A percentile compares a stretch with the other conserved stretches of the same genome.
These are phyloP conservation scores for Blastobotrys peoriensis DNA, from an alignment of 805 yeast species.

Conservation along the genomic window DNA sequence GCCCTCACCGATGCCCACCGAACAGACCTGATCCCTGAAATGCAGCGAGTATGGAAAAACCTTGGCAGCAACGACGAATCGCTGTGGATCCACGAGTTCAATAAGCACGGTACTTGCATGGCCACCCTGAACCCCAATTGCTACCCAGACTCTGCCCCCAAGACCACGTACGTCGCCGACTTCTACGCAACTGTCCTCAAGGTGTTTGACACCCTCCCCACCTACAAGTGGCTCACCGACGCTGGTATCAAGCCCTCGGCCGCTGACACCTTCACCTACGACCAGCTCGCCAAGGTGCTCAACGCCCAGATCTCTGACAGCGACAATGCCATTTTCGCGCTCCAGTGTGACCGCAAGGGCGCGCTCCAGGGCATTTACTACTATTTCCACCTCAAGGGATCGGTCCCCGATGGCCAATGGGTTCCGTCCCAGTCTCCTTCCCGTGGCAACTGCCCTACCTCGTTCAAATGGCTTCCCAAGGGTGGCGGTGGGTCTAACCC, in stretches of 20 bases:
- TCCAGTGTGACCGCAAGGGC: conserved; percentile 49
- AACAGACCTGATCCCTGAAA: conserved; percentile 45
- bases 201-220: conserved; percentile 54
- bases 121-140: conserved; percentile 70
- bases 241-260: conserved; percentile 69
- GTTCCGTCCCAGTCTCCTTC: conserved; percentile 30
- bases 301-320: conserved; percentile 41
- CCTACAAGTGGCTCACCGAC: conserved; percentile 56
- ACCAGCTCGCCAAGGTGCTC: conserved; percentile 32
- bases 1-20: conserved; percentile 40
- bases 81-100: conserved; percentile 87
- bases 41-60: conserved; percentile 68
- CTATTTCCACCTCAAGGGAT: conserved; percentile 68
- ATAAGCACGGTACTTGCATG: conserved; percentile 92
- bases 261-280: conserved; percentile 48
- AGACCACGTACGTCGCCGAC: conserved; percentile 51
- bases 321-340: conserved; percentile 45
- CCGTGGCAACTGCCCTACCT: conserved; percentile 60
- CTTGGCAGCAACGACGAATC: conserved; percentile 59
- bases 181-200: conserved; percentile 58
- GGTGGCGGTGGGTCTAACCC: conserved; percentile 26
- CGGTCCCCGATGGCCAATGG: conserved; percentile 60
- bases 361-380: conserved; percentile 71
- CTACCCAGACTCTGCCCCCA: conserved; percentile 36
- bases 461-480: conserved; percentile 72